Evolutionary conservation across 148 eudicot species (phyloP), one percentile per base, ranked within the genome.

Genomic region (Camellia sinensis): DNA sequence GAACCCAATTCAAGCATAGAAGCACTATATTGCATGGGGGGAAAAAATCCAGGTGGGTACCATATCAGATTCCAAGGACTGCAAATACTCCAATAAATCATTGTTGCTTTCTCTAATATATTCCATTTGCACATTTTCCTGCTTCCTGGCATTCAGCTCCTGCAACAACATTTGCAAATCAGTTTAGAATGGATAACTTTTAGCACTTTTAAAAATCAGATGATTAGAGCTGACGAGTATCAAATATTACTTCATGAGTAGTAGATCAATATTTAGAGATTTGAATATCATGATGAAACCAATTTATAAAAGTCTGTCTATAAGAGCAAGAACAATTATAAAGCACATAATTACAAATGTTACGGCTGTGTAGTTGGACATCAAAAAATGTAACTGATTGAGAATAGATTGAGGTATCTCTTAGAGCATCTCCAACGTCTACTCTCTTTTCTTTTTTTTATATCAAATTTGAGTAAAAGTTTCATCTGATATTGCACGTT

Each of bases 31-130:
- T 64, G 48, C 13, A 77, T 37, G 73, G 37, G 37, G 37, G 37
- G 37, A 41, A 66, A 64, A 65, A 46, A 22, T 74, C 75, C 1
- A 82, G 66, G 81, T 15, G 67, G 85, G 74, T 82, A 92, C 98
- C 97, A 92, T 92, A 48, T 87, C 88, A 6, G 92, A 77, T 74
- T 91, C 94, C 88, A 92, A 82, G 43, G 92, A 91, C 74, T 95
- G 74, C 68, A 94, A 82, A 69, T 92, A 94, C 65, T 94, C 87
- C 84, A 94, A 87, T 56, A 92, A 71, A 85, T 92, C 90, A 82
- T 91, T 92, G 82, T 83, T 83, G 64, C 80, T 87, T 73, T 83
- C 87, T 69, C 75, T 85, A 56, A 83, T 83, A 57, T 82, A 66
- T 80, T 85, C 93, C 80, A 88, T 86, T 69, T 84, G 87, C 71